Conservation (phyloP, 352 stramenopile species). For the Globisporangium acanthophoron region DNA sequence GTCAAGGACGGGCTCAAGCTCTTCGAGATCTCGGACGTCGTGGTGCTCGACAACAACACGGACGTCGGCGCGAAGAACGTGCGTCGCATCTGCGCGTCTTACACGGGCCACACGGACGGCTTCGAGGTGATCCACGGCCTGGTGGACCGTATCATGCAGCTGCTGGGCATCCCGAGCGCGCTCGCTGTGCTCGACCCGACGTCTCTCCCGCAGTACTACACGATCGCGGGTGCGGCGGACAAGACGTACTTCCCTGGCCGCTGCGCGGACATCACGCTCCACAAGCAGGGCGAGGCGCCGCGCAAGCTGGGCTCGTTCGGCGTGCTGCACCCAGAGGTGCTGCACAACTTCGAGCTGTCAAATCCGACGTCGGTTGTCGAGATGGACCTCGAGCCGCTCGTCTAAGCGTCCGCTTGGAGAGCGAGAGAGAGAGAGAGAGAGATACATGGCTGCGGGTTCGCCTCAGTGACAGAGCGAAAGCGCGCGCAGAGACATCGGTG, state of each 20-base stretch:
- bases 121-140: constrained; percentile 99
- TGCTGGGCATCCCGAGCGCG: constrained; percentile 90
- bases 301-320: constrained; percentile 94
- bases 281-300: constrained; percentile 52
- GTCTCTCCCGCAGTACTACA: constrained; percentile 80
- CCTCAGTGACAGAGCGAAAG: background rate
- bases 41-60: constrained; percentile 91
- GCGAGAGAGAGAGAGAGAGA: constrained; percentile 2
- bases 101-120: constrained; percentile 95
- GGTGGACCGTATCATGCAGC: constrained; percentile 98
- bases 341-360: constrained; percentile 97
- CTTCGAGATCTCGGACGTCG: constrained; percentile 99
- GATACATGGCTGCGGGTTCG: background rate
- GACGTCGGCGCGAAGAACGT: constrained; percentile 96
- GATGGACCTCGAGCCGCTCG: constrained; percentile 96
- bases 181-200: constrained; percentile 58
- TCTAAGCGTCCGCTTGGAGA: constrained; percentile 54
- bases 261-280: constrained; percentile 93
- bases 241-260: constrained; percentile 95
- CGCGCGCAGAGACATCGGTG: background rate
- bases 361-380: constrained; percentile 97
- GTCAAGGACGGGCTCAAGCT: constrained; percentile 98
- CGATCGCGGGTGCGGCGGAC: constrained; percentile 54
- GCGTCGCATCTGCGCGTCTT: constrained; percentile 93
- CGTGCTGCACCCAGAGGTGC: constrained; percentile 97